Base-by-base conservation (phyloP, 176 grass and related monocot genomes). In the Avena insularis region DNA sequence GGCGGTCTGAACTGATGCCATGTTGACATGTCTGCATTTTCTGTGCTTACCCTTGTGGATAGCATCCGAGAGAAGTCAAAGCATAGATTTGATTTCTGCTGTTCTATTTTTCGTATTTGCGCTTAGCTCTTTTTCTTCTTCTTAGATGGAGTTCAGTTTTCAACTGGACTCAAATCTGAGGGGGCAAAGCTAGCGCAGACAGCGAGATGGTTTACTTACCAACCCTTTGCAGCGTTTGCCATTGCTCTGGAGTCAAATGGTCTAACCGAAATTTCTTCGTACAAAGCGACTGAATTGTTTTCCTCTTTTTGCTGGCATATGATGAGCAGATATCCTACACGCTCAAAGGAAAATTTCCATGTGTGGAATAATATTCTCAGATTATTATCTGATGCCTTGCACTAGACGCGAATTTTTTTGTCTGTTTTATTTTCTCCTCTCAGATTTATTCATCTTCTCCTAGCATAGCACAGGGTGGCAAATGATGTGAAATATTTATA, bases 1-100 rank as follows among this genome's bases (percentile, higher is more conserved):
- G 97, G 94, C 97, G 97, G 97, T 99, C 97, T 89, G 97, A 99
- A 93, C 92, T 99, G 97, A 97, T 99, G 94, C 94, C 94, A 49
- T 95, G 97, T 99, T 99, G 97, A 99, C 79, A 88, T 20, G 94
- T 99, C 94, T 99, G 97, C 91, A 83, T 56, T 56, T 76, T 87
- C 31, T 31, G 51, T 83, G 90, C 72, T 84, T 85, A 83, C 87
- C 87, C 58, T 58, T 66, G 27, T 36, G 78, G 80, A 55, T 72
- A 71, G 89, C 91, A 78, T 84, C 94, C 83, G 92, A 94, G 94
- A 88, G 81, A 92, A 80, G 77, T 5, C 21, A 31, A 31, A 3
- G 47, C 4, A 29, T 15, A 11, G 16, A 10, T 19, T 36, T 16
- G 9, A 38, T 57, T 33, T 11, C 2, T 12, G 4, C 0, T 1